phyloP scores from a whole-genome alignment of 805 yeast genomes.

The Wickerhamiella musiphila region DNA sequence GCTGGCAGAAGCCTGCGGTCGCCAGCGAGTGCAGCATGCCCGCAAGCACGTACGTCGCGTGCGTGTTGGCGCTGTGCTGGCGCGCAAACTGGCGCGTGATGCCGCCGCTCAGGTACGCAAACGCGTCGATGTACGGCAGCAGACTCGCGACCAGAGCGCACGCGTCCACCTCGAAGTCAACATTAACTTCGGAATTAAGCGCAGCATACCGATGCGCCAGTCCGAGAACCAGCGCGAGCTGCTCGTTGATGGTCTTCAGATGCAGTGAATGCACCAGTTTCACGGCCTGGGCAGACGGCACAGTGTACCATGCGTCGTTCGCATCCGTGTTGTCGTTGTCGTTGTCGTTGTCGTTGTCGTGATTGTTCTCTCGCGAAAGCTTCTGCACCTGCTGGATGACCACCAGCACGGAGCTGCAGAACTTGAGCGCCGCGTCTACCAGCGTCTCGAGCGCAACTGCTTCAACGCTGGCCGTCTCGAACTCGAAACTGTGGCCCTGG shows the following conservation, averaged over 20 bases:
- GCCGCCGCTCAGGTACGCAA: no score
- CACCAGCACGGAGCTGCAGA: constrained; percentile 44
- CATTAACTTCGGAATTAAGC: no score
- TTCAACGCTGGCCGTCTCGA: no score
- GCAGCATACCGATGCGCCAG: no score
- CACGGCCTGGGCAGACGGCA: constrained; percentile 29
- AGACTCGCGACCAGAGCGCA: no score
- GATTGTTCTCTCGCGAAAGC: constrained; percentile 8
- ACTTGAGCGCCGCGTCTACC: constrained; percentile 32
- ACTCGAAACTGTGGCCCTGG: no score
- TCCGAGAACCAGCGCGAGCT: constrained; percentile 21
- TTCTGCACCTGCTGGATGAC: constrained; percentile 38
- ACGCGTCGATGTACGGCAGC: no score
- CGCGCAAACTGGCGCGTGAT: no score
- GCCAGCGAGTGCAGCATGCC: constrained; percentile 42
- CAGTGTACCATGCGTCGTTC: constrained; percentile 61
- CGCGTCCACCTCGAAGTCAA: no score
- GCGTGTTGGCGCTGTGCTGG: no score
- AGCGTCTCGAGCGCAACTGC: no score
- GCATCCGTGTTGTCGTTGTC: constrained; percentile 41
- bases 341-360: constrained; percentile 20
- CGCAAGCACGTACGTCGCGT: constrained; percentile 45
- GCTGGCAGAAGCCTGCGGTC: constrained; percentile 80
- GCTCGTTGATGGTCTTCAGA: constrained; percentile 21
- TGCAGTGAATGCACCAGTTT: constrained; percentile 29